phyloP scores from a whole-genome alignment of 139 green algal genomes.

The Zygnema cylindricum region DNA sequence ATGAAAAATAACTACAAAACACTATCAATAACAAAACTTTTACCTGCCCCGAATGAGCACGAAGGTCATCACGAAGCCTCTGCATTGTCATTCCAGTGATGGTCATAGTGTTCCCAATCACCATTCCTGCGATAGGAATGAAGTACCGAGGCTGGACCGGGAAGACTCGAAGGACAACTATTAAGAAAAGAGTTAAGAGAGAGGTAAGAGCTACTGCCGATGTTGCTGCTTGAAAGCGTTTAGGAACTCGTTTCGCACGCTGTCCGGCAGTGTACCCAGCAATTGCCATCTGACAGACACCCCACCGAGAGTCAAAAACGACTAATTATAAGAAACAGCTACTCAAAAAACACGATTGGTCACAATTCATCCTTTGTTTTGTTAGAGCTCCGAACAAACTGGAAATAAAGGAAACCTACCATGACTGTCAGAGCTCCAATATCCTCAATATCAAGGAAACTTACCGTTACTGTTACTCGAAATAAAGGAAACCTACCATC shows the following conservation, averaged over 20 bases:
- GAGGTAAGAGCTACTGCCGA: conserved; percentile 27
- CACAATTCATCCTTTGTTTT: too few relatives aligned
- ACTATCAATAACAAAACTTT: conserved; percentile 15
- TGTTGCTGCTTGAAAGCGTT: background rate
- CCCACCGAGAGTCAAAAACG: too few relatives aligned
- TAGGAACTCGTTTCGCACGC: conserved; percentile 32
- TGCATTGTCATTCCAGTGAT: conserved; percentile 50
- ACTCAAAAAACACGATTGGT: too few relatives aligned
- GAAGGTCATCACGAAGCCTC: too few relatives aligned
- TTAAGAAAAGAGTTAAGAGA: background rate
- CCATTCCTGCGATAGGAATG: conserved; percentile 51
- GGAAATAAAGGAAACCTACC: conserved; percentile 7
- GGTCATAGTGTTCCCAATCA: conserved; percentile 56
- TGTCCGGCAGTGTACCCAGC: conserved; percentile 47
- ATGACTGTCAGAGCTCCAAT: conserved; percentile 47
- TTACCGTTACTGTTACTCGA: too few relatives aligned
- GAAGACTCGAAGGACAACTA: conserved; percentile 41
- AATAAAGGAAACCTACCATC: too few relatives aligned
- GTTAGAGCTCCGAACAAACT: too few relatives aligned
- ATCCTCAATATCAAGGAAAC: too few relatives aligned
- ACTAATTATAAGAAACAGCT: too few relatives aligned
- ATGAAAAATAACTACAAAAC: conserved; percentile 47
- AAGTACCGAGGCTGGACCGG: conserved; percentile 34
- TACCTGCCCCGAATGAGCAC: conserved; percentile 10
- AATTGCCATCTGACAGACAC: background rate